Evolutionary conservation across 1,139 yeast species (phyloP).

Genomic region (Sugiyamaella castrensis): DNA sequence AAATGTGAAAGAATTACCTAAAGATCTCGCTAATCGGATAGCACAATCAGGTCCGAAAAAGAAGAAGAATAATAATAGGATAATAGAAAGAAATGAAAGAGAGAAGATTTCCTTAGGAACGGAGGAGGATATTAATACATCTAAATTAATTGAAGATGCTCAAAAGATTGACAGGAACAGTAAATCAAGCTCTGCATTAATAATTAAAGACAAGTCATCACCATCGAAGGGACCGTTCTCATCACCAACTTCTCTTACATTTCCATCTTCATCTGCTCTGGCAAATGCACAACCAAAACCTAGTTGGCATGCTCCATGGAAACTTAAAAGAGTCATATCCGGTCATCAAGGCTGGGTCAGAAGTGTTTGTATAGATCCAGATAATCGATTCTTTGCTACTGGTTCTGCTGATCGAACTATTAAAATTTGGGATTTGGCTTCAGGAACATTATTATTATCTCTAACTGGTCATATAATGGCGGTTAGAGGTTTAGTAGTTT

Average conservation of each 20-base stretch:
- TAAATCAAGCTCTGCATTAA: background rate
- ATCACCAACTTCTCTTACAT: background rate
- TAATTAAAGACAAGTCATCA: background rate
- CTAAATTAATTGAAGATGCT: slow-evolving; percentile 11
- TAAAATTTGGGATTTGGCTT: slow-evolving; percentile 86
- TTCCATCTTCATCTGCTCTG: background rate
- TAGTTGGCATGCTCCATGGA: slow-evolving; percentile 64
- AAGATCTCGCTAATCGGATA: slow-evolving; percentile 21
- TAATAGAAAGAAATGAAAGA: slow-evolving; percentile 14
- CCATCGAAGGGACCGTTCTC: background rate
- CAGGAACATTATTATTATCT: slow-evolving; percentile 66
- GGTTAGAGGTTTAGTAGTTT: slow-evolving; percentile 71
- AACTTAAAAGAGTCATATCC: slow-evolving; percentile 65
- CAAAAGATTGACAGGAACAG: background rate
- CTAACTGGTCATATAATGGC: slow-evolving; percentile 91
- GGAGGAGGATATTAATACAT: slow-evolving; percentile 1
- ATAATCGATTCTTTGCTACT: slow-evolving; percentile 86
- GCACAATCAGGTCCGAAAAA: slow-evolving; percentile 10
- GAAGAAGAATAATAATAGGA: slow-evolving; percentile 9
- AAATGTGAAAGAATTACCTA: slow-evolving; percentile 17
- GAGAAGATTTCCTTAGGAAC: slow-evolving; percentile 22
- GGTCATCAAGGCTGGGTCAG: slow-evolving; percentile 97
- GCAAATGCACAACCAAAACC: slow-evolving; percentile 32
- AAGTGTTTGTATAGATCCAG: slow-evolving; percentile 75
- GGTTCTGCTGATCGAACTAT: slow-evolving; percentile 89